phyloP scores from a whole-genome alignment of 1,284 basidiomycete species.

The Boletellus dicymbophilus region DNA sequence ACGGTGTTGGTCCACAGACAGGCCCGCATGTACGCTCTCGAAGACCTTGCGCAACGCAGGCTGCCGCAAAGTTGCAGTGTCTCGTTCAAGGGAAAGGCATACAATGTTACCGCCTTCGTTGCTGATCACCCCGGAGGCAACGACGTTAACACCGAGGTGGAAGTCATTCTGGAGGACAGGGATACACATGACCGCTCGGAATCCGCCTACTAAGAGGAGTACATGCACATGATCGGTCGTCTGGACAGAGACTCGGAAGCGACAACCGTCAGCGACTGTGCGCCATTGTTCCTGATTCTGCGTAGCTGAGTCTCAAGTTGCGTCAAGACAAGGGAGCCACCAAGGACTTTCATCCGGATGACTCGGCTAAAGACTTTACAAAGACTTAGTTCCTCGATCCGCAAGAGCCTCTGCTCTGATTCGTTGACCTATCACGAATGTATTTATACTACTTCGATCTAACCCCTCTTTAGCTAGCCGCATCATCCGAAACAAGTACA shows the following conservation, averaged over 20 bases:
- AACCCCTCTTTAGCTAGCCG: constrained; percentile 63
- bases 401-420: constrained; percentile 79
- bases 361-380: constrained; percentile 75
- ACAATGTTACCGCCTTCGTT: constrained; percentile 76
- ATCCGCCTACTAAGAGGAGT: constrained; percentile 89
- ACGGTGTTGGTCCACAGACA: too few relatives aligned
- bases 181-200: constrained; percentile 93
- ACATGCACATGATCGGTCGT: constrained; percentile 84
- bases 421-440: too few relatives aligned
- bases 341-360: constrained; percentile 88
- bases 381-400: constrained; percentile 95
- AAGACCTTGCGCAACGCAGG: constrained; percentile 69
- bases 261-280: constrained; percentile 77
- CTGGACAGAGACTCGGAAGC: constrained; percentile 80
- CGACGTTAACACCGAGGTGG: constrained; percentile 84
- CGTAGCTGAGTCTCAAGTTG: not conserved
- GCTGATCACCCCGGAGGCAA: constrained; percentile 87
- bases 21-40: constrained; percentile 67
- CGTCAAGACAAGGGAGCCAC: constrained; percentile 79
- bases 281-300: constrained; percentile 30
- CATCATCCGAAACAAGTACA: constrained; percentile 98
- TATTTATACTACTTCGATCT: constrained; percentile 35
- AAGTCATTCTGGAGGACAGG: constrained; percentile 79
- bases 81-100: constrained; percentile 71
- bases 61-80: constrained; percentile 72